These are phyloP conservation scores for Fusarium palustre DNA, from an alignment of 2,329 filamentous ascomycete species.

Conservation along the genomic window DNA sequence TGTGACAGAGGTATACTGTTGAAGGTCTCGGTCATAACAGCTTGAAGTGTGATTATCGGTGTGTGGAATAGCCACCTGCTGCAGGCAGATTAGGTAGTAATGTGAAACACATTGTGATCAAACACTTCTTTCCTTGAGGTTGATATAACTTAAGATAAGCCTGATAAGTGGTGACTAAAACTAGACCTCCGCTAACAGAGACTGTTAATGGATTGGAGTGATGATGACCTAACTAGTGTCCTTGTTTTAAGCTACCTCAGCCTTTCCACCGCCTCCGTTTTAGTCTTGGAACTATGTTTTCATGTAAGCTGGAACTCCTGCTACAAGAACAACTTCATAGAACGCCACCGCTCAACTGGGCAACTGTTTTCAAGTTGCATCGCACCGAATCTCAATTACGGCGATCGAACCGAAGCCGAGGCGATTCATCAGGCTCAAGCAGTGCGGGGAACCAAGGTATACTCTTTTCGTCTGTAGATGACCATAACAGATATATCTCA, in stretches of 20 bases:
- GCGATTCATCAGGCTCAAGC: background rate
- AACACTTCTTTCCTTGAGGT: accelerated
- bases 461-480: background rate
- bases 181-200: background rate
- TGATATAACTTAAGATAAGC: accelerated
- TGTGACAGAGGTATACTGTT: background rate
- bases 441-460: background rate
- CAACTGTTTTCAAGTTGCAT: background rate
- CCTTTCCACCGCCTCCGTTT: background rate
- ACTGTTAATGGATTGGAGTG: background rate
- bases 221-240: no score
- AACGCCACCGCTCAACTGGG: background rate
- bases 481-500: background rate
- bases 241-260: no score
- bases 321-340: background rate
- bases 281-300: background rate
- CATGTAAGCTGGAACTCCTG: background rate
- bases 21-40: background rate
- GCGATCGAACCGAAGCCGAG: background rate
- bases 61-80: background rate
- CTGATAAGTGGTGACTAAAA: background rate
- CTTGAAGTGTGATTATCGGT: background rate
- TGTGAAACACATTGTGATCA: background rate
- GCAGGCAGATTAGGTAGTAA: background rate
- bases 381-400: background rate